Percentiles rank a stretch among this genome's conserved stretches.
phyloP scores from a whole-genome alignment of 257 asterid genomes.

The Osmanthus fragrans region DNA sequence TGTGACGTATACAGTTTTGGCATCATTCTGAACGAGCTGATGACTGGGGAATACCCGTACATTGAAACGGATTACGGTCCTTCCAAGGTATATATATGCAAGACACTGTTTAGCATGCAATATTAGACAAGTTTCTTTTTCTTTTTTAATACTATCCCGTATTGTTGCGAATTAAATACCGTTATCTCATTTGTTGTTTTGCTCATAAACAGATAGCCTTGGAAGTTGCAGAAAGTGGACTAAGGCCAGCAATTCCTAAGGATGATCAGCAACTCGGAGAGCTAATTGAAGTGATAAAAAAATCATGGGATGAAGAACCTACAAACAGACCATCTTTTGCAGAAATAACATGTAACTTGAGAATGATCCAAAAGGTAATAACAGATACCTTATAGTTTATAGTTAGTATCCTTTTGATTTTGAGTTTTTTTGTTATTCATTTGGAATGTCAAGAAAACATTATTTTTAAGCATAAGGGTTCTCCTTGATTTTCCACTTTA shows the following conservation, averaged over 20 bases:
- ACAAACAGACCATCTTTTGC: constrained; percentile 51
- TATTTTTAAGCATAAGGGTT: background rate
- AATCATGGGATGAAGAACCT: constrained; percentile 64
- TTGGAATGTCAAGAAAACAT: background rate
- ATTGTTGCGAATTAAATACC: background rate
- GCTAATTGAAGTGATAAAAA: constrained; percentile 42
- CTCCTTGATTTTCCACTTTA: background rate
- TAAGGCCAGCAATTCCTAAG: constrained; percentile 57
- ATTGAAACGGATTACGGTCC: constrained; percentile 62
- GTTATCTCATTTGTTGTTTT: background rate
- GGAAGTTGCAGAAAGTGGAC: constrained; percentile 68
- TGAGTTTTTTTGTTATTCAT: background rate
- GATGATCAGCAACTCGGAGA: constrained; percentile 36
- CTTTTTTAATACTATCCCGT: background rate
- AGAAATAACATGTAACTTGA: constrained; percentile 49
- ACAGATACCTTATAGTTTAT: constrained; percentile 14
- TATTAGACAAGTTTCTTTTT: background rate
- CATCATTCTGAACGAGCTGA: constrained; percentile 57
- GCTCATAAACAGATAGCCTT: constrained; percentile 54
- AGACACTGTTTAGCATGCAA: background rate
- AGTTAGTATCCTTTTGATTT: background rate
- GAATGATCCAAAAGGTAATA: constrained; percentile 32
- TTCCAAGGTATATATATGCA: constrained; percentile 46
- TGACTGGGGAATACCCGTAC: constrained; percentile 67
- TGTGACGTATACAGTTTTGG: constrained; percentile 81